Evolutionary conservation across 148 eudicot genomes (phyloP), one percentile per base, ranked within the genome.

Genomic region (Rheum nobile): DNA sequence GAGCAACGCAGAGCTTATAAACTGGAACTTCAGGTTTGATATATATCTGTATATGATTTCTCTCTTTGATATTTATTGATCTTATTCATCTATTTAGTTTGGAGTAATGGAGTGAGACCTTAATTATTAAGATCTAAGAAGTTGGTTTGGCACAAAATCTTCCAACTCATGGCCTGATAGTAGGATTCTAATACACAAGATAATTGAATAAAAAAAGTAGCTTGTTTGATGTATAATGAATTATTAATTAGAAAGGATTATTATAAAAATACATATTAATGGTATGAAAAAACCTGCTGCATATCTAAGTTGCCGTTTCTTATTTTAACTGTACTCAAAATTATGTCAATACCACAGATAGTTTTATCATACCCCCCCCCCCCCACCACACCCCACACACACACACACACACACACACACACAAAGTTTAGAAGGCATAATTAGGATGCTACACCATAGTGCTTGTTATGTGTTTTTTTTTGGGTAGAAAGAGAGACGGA

Each of bases 1-100:
- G 99, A 95, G 83, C 99, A 95, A 79, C 96, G 97, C 13, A 89
- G 96, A 76, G 89, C 99, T 61, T 87, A 87, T 80, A 95, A 95
- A 76, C 73, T 95, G 75, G 96, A 95, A 82, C 76, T 91, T 55
- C 99, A 95, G 99, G 99, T 95, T 65, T 65, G 39, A 31, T 34
- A 31, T 7, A 32, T 17, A 3, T 17, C 19, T 61, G 8, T 65
- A 31, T 32, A 34, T 65, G 39, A 14, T 32, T 17, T 65, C 22
- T 65, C 41, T 65, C 9, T 65, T 65, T 59, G 32, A 11, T 59
- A 28, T 1, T 26, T 26, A 59, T 59, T n/a, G 4, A 26, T 54
- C 34, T 11, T 26, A 59, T 28, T 59, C 34, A 24, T 59, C 26
- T n/a, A n/a, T n/a, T n/a, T n/a, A n/a, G n/a, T n/a, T n/a, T n/a